Evolutionary conservation across 1,284 basidiomycete species (phyloP).

Genomic region (Ceratobasidium sp.): DNA sequence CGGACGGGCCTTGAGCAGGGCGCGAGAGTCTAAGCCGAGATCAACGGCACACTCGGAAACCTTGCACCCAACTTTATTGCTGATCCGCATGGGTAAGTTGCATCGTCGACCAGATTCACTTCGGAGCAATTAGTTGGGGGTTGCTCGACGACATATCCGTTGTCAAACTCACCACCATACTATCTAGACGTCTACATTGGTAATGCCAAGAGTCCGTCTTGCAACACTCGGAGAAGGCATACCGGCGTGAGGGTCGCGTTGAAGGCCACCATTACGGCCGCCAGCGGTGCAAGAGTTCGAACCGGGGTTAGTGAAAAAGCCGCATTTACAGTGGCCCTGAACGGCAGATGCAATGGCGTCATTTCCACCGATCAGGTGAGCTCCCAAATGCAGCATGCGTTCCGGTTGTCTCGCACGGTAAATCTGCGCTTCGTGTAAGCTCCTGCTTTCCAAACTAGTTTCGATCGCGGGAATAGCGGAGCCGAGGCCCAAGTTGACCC

Average conservation of each 20-base stretch:
- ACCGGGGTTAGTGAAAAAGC: constrained; percentile 57
- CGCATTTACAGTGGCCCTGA: constrained; percentile 59
- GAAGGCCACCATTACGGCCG: constrained; percentile 63
- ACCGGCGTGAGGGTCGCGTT: constrained; percentile 64
- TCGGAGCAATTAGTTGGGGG: background rate
- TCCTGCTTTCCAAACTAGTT: constrained; percentile 53
- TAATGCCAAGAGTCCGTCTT: constrained; percentile 55
- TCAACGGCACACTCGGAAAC: background rate
- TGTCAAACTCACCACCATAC: constrained; percentile 58
- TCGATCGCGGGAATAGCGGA: constrained; percentile 53
- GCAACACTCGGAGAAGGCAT: constrained; percentile 48
- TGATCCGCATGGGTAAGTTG: constrained; percentile 46
- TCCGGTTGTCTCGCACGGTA: constrained; percentile 59
- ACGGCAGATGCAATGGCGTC: background rate
- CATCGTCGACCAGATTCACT: constrained; percentile 47
- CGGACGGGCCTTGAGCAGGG: constrained; percentile 41
- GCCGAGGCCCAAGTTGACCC: constrained; percentile 23
- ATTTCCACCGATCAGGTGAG: background rate
- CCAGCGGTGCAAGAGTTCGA: constrained; percentile 66
- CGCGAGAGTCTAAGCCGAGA: constrained; percentile 34
- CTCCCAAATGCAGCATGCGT: constrained; percentile 59
- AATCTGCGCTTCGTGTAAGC: constrained; percentile 56
- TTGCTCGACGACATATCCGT: constrained; percentile 48
- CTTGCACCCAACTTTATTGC: constrained; percentile 8
- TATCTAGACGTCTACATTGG: constrained; percentile 56